These are phyloP conservation scores for Umbellularia californica DNA, from an alignment of 164 flowering plant species.

Conservation along the genomic window DNA sequence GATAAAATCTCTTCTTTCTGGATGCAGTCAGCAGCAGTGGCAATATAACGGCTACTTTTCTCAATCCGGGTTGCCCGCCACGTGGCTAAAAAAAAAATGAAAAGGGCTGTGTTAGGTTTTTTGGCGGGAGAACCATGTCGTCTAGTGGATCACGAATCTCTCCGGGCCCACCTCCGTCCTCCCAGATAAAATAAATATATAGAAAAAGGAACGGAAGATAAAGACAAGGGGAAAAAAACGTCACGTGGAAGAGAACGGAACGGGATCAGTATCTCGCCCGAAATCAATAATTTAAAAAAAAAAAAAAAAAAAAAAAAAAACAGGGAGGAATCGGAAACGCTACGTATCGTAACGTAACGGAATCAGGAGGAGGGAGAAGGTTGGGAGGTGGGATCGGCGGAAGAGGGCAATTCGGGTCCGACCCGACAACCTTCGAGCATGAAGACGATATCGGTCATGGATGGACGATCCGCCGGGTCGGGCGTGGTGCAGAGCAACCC, in stretches of 20 bases:
- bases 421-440: conserved; percentile 98
- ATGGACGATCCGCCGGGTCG: conserved; percentile 79
- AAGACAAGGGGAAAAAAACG: too few relatives aligned
- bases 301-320: too few relatives aligned
- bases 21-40: too few relatives aligned
- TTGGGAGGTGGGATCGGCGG: conserved; percentile 72
- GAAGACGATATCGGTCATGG: conserved; percentile 84
- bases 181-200: too few relatives aligned
- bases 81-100: neutral
- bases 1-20: too few relatives aligned
- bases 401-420: conserved; percentile 77
- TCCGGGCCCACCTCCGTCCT: too few relatives aligned
- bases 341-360: neutral
- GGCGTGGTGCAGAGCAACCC: conserved; percentile 85
- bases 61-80: neutral
- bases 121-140: neutral
- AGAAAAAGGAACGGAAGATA: too few relatives aligned
- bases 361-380: conserved; percentile 52
- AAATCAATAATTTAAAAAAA: neutral
- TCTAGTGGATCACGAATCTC: neutral
- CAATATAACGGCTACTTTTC: neutral
- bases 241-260: neutral
- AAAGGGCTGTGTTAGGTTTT: neutral
- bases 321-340: neutral
- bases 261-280: neutral